Base-by-base conservation (phyloP, 2,329 filamentous ascomycete genomes). In the Nemania diffusa region DNA sequence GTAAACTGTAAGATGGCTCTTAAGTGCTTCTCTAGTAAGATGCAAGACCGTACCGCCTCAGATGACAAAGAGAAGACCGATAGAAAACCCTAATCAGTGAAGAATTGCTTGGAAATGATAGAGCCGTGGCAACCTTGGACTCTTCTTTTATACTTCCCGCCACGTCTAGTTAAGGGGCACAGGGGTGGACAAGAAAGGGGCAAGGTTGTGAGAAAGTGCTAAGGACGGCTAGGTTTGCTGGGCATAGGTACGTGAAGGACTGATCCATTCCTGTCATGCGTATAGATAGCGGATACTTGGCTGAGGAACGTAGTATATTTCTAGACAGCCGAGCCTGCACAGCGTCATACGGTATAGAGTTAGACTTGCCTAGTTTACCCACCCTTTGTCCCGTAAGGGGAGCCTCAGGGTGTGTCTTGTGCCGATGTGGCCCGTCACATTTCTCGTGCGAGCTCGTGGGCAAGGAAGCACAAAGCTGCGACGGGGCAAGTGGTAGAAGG, bases 61-160 rank as follows among this genome's bases (percentile, higher is more conserved):
- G 22, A 32, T 42, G 57, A 57, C 13, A 52, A 44, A 27, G 53
- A 62, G 37, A 42, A 27, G n/a, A n/a, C n/a, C n/a, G 13, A 32
- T 46, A 44, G n/a, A 17, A 37, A 59, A 32, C 32, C 22, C 22
- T 34, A 22, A 4, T 56, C 9, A 56, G 57, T 5, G 60, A 58
- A 13, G 17, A 32, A 42, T 42, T 24, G 26, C 8, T 26, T 61
- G 34, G 5, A 7, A 26, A 20, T 24, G 34, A 50, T 42, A 29
- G 20, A 40, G 8, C 52, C 44, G 40, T 64, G 27, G 50, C 56
- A 63, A 63, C 48, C 42, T 52, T 55, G 32, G 8, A 9, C 24
- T 46, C 48, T 27, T 15, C 15, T 42, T 69, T 67, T 69, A 69
- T 69, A 67, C 51, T 61, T 64, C 27, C 42, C 34, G 37, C 67